phyloP scores from a whole-genome alignment of 164 flowering plant species.

The Macadamia tetraphylla region DNA sequence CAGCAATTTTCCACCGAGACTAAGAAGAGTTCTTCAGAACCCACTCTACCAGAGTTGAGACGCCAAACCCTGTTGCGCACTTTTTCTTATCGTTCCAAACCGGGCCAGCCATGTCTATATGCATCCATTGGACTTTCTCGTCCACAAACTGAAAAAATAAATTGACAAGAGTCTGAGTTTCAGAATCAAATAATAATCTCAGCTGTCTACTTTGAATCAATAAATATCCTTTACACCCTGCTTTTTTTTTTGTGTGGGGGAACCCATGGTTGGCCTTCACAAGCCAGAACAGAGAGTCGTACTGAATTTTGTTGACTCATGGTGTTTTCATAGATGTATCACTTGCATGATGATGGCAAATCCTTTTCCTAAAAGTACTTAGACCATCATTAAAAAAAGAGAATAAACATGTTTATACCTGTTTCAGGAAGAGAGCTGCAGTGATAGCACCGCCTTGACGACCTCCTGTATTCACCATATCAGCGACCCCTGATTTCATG shows the following conservation, averaged over 20 bases:
- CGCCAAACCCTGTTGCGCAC: slow-evolving; percentile 77
- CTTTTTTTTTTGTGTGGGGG: no score
- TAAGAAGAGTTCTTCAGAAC: slow-evolving; percentile 72
- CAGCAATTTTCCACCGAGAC: background rate
- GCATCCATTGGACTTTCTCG: slow-evolving; percentile 95
- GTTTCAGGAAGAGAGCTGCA: slow-evolving; percentile 93
- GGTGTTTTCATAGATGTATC: background rate
- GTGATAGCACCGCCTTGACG: slow-evolving; percentile 90
- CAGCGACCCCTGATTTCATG: slow-evolving; percentile 97
- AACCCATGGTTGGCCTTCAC: no score
- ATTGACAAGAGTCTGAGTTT: background rate
- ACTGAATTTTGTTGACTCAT: background rate
- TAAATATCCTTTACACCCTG: no score
- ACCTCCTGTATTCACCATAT: slow-evolving; percentile 92
- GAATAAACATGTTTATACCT: slow-evolving; percentile 35
- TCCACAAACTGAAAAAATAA: slow-evolving; percentile 68
- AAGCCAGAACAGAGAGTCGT: background rate
- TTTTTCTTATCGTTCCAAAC: slow-evolving; percentile 86
- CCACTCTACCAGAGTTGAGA: slow-evolving; percentile 90
- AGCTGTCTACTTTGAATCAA: background rate
- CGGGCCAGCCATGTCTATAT: slow-evolving; percentile 94
- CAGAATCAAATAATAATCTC: slow-evolving; percentile 1
- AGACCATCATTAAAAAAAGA: background rate
- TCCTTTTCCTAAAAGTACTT: background rate
- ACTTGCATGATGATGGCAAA: background rate